Base-by-base conservation (phyloP, 1,284 basidiomycete species). In the Erythrobasidium hasegawianum region DNA sequence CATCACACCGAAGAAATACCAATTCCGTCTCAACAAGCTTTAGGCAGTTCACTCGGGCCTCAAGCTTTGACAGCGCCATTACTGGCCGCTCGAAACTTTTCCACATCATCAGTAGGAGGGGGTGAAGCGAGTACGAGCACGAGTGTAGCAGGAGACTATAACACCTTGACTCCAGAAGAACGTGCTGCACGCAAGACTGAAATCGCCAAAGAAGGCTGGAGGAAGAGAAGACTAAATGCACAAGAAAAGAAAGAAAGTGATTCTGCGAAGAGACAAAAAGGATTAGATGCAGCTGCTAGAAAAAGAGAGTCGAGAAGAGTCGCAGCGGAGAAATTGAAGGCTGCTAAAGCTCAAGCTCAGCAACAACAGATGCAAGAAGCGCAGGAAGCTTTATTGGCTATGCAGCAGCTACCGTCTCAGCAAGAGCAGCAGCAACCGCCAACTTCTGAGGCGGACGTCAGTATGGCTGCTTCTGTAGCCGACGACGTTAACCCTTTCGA, bases 121-220 rank as follows among this genome's bases (percentile, higher is more conserved):
- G n/a, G 45, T 18, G 45, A 47, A 47, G 45, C 45, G 4, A 47
- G 45, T 24, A 24, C 45, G 45, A 18, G 45, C 22, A 47, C 45
- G 4, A 24, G n/a, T n/a, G n/a, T n/a, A 47, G 45, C 45, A 47
- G 45, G 45, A 16, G n/a, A 33, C 33, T 33, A 33, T 11, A 33
- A 33, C 33, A 33, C 33, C 5, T 11, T 33, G 5, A 33, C 33
- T 5, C 33, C 33, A 4, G 33, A 33, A 33, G 66, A 60, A 50
- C 45, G 53, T 10, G 39, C 54, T 20, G 61, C 58, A 40, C 56
- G 57, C 50, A 68, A 68, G 29, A 64, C 56, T 41, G 67, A 62
- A 39, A 57, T 61, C 8, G 67, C 67, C 16, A 58, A 49, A 57
- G 61, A 64, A 59, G 67, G 67, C 27, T 68, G 67, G 67, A 59